Conservation (phyloP, 164 flowering plant species). For the Echeveria elegans region DNA sequence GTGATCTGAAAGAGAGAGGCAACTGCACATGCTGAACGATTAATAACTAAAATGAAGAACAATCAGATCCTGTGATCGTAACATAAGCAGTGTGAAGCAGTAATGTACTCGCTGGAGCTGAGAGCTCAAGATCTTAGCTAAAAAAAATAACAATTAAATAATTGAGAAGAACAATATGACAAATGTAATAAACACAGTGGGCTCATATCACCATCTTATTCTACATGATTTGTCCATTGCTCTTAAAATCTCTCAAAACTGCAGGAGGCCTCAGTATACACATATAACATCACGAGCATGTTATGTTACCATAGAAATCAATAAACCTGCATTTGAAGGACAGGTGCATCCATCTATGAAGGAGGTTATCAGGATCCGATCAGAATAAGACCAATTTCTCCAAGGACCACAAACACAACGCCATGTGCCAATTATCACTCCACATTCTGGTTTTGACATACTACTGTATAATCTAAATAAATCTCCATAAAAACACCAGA, state of each 20-base stretch:
- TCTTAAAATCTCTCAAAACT: neutral
- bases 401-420: slow-evolving; percentile 5
- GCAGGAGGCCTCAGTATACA: neutral
- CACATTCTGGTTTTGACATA: no score
- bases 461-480: no score
- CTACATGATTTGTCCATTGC: neutral
- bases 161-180: neutral
- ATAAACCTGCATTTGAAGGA: neutral
- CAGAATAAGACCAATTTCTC: neutral
- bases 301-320: neutral
- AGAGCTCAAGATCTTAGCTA: neutral
- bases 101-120: neutral
- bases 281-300: neutral
- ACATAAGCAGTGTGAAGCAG: neutral
- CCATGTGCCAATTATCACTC: no score
- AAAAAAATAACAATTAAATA: neutral
- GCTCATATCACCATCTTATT: neutral
- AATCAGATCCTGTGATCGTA: neutral
- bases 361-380: no score
- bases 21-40: slow-evolving; percentile 3
- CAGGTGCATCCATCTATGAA: neutral
- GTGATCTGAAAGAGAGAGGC: neutral
- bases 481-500: no score
- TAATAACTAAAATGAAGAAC: neutral
- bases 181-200: neutral